A percentile compares a stretch with the other conserved stretches of the same genome.
These are phyloP conservation scores for Penicillium coprophilum DNA, from an alignment of 495 filamentous ascomycete species.

Conservation along the genomic window DNA sequence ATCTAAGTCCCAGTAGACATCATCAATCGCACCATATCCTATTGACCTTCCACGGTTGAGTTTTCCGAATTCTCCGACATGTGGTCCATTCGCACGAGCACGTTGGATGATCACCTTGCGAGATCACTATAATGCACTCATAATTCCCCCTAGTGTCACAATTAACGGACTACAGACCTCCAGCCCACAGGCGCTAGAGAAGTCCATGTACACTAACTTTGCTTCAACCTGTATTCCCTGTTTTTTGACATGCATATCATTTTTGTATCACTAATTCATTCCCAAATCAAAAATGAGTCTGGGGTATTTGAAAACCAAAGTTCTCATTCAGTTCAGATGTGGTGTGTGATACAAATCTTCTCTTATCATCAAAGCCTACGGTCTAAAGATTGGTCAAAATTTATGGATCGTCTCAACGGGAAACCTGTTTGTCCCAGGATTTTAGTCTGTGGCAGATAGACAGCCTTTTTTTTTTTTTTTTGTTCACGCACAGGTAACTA, in stretches of 20 bases:
- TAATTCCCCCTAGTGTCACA: background rate
- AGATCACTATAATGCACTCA: conserved; percentile 15
- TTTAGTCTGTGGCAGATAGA: background rate
- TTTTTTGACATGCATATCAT: conserved; percentile 22
- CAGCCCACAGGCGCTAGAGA: conserved; percentile 9
- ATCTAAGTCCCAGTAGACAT: background rate
- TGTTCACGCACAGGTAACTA: conserved; percentile 8
- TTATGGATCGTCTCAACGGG: conserved; percentile 5
- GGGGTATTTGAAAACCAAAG: background rate
- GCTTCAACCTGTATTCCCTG: conserved; percentile 22
- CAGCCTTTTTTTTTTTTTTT: background rate
- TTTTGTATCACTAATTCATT: conserved; percentile 9
- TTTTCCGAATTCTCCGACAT: conserved; percentile 21
- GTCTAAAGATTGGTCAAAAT: background rate
- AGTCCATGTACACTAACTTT: conserved; percentile 5
- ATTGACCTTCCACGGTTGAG: background rate
- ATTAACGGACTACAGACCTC: conserved; percentile 10
- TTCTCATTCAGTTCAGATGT: background rate
- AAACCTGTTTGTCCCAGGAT: conserved; percentile 1
- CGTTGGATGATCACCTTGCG: conserved; percentile 17
- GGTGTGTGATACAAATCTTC: background rate
- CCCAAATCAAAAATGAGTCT: background rate
- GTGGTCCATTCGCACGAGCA: conserved; percentile 19
- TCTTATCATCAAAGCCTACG: conserved; percentile 1
- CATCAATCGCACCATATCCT: background rate